phyloP scores from a whole-genome alignment of 257 asterid genomes.

The Solanum bukasovii region DNA sequence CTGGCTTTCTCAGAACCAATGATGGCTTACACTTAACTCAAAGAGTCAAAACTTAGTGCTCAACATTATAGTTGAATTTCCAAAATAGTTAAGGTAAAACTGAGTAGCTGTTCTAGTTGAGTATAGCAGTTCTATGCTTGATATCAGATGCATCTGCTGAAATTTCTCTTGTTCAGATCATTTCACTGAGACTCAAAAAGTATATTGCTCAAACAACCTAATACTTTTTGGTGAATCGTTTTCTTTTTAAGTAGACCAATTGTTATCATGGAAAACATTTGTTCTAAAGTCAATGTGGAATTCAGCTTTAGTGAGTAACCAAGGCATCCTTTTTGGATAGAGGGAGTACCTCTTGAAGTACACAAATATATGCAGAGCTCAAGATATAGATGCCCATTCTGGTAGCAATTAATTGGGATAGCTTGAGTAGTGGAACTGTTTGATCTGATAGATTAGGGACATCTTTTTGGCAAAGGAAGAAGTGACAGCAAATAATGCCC shows the following conservation, averaged over 20 bases:
- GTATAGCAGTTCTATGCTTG: not conserved
- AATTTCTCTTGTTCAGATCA: not conserved
- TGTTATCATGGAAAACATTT: not conserved
- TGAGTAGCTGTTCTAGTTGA: not conserved
- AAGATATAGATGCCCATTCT: not conserved
- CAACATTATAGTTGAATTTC: not conserved
- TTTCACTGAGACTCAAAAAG: not conserved
- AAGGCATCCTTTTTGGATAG: not conserved
- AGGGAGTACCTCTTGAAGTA: not conserved
- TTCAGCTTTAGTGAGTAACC: not conserved
- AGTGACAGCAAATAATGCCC: not conserved
- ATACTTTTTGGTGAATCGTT: not conserved
- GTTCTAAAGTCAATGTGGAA: not conserved
- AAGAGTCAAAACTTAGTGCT: not conserved
- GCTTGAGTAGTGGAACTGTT: not conserved
- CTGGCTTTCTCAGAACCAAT: not conserved
- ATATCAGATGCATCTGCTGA: not conserved
- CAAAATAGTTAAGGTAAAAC: not conserved
- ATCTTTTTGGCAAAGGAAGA: not conserved
- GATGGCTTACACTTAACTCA: not conserved
- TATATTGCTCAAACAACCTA: not conserved
- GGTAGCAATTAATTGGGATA: not conserved
- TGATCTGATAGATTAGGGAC: not conserved
- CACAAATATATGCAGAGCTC: not conserved
- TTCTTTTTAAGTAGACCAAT: not conserved